A percentile compares a stretch with the other conserved stretches of the same genome.
Evolutionary conservation across 1,139 yeast species (phyloP).

Genomic region (Suhomyces bolitotheri): DNA sequence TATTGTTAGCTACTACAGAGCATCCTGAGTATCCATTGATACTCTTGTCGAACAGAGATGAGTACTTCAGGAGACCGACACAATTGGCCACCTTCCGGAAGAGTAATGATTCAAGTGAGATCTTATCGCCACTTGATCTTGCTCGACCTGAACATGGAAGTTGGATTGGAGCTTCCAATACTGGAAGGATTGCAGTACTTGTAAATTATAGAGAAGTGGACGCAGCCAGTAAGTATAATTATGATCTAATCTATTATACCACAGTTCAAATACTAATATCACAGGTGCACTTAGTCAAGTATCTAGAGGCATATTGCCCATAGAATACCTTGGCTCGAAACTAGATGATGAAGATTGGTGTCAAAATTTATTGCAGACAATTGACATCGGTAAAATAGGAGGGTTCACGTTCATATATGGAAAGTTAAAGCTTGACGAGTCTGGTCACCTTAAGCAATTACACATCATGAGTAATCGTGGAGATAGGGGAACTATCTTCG

Average conservation of each 20-base stretch:
- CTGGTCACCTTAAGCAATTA: conserved; percentile 35
- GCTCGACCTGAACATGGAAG: conserved; percentile 81
- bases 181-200: conserved; percentile 69
- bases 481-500: conserved; percentile 33
- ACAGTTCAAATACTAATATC: conserved; percentile 5
- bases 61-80: conserved; percentile 73
- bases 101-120: conserved; percentile 29
- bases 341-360: conserved; percentile 53
- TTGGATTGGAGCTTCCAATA: conserved; percentile 77
- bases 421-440: conserved; percentile 31
- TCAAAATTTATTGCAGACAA: conserved; percentile 23
- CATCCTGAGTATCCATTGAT: conserved; percentile 71
- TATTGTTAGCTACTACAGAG: conserved; percentile 56
- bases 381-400: conserved; percentile 56
- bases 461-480: conserved; percentile 56
- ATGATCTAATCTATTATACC: too few species aligned
- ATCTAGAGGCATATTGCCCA: conserved; percentile 75
- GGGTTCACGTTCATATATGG: conserved; percentile 88
- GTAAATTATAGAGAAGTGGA: conserved; percentile 64
- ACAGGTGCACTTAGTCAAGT: conserved; percentile 20
- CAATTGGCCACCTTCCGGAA: conserved; percentile 55
- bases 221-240: conserved; percentile 22
- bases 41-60: conserved; percentile 82
- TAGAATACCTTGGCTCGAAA: conserved; percentile 48
- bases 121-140: conserved; percentile 75